Evolutionary conservation across 805 yeast species (phyloP), one percentile per base, ranked within the genome.

Genomic region (Hanseniaspora lindneri): DNA sequence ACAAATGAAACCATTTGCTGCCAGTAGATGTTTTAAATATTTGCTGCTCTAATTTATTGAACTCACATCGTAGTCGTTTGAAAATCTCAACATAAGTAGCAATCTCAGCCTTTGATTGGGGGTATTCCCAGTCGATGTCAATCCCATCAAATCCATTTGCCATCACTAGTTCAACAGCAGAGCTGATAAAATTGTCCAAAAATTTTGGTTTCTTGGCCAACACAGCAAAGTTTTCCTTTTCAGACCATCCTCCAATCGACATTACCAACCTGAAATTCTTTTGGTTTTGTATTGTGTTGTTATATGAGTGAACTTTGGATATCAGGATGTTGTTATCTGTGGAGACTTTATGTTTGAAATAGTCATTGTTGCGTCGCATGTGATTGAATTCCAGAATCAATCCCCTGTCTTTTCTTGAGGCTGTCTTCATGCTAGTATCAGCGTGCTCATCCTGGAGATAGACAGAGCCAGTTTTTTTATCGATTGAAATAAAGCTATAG

Each of bases 41-140:
- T 13, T 50, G 47, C 1, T 40, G 19, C 48, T 76, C 79, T 9
- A 70, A 53, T 9, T 51, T 34, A 49, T 68, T 64, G 49, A 83
- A 59, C 28, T 58, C 67, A 1, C 14, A 39, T 36, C 77, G 67
- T 23, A 78, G 54, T 14, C 49, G 52, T 37, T 56, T 54, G 17
- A 81, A 61, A 34, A 85, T 53, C 3, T 59, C 56, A 1, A 73
- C 66, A 52, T 76, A 70, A 33, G 61, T 58, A 0, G 55, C 41
- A 1, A 77, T 76, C 52, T 83, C 79, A 2, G 43, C 24, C 0
- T 59, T 56, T 36, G 61, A 68, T 7, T 62, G 59, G 0, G 96
- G 95, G 57, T 79, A 89, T 63, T 89, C 98, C 96, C 96, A 89
- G 64, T 89, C 98, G 25, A 89, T 66, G 62, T 92, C 97, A 40